A percentile compares a stretch with the other conserved stretches of the same genome.
Evolutionary conservation across 106 monocot genomes (phyloP).

Genomic region (Phalaenopsis aphrodite): DNA sequence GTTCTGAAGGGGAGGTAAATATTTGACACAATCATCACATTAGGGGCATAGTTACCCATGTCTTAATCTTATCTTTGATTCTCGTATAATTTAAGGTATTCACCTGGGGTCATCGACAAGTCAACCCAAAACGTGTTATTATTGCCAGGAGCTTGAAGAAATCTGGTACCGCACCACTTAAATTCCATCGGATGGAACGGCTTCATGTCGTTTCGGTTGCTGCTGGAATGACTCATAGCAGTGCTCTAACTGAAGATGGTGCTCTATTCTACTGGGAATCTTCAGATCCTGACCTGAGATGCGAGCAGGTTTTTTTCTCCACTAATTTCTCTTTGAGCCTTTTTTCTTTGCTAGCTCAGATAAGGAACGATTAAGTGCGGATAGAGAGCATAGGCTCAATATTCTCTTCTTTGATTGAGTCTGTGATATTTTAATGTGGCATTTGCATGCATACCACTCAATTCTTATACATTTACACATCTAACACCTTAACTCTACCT

Average conservation of each 20-base stretch:
- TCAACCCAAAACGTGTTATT: conserved; percentile 79
- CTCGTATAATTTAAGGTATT: conserved; percentile 46
- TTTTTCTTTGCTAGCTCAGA: not conserved
- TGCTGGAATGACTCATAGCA: conserved; percentile 80
- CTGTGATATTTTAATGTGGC: not conserved
- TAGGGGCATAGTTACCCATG: too few species aligned
- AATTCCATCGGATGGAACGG: conserved; percentile 71
- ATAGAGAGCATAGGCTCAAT: not conserved
- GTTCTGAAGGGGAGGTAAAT: conserved; percentile 79
- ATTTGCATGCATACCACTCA: too few species aligned
- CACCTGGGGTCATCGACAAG: conserved; percentile 94
- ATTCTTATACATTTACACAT: too few species aligned
- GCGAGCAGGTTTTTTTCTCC: conserved; percentile 58
- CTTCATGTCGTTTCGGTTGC: conserved; percentile 74
- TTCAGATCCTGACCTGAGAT: conserved; percentile 86
- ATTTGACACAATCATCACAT: not conserved
- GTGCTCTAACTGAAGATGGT: conserved; percentile 81
- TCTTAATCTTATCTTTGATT: not conserved
- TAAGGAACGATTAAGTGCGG: not conserved
- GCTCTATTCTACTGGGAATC: conserved; percentile 92
- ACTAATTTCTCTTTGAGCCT: not conserved
- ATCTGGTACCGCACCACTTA: conserved; percentile 52
- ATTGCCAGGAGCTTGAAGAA: conserved; percentile 74
- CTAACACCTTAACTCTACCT: too few species aligned
- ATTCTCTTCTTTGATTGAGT: not conserved